phyloP scores from a whole-genome alignment of 225 moss, liverwort and hornwort genomes.

The Marchantia polymorpha region DNA sequence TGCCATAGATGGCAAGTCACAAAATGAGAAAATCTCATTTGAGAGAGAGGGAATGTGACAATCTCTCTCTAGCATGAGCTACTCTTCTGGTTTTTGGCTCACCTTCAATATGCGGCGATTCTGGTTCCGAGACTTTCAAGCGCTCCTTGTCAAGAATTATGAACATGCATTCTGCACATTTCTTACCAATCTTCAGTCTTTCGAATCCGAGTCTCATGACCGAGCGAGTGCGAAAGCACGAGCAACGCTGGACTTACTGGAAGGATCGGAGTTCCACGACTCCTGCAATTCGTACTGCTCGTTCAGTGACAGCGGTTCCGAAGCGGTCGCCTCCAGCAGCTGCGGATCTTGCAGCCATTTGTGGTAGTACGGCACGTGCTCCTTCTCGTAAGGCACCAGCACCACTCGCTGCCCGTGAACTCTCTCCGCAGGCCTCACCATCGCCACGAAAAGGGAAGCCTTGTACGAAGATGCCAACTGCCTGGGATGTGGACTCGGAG shows the following conservation, averaged over 20 bases:
- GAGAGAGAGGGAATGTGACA: no score
- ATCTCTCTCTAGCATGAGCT: background rate
- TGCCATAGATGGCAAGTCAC: background rate
- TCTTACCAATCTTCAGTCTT: background rate
- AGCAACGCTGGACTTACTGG: conserved; percentile 19
- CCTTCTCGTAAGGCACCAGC: conserved; percentile 41
- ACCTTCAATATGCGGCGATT: conserved; percentile 37
- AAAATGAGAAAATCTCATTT: no score
- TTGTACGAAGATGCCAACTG: no score
- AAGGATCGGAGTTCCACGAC: conserved; percentile 46
- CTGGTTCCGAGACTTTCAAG: conserved; percentile 18
- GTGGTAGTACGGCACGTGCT: conserved; percentile 43
- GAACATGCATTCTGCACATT: conserved; percentile 47
- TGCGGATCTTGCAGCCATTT: conserved; percentile 42
- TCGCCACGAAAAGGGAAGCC: background rate
- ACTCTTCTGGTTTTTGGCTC: background rate
- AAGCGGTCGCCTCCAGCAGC: conserved; percentile 39
- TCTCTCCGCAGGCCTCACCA: conserved; percentile 35
- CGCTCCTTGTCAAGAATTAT: conserved; percentile 44
- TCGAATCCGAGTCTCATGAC: background rate
- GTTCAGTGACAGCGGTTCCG: conserved; percentile 35
- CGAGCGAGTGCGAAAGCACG: background rate
- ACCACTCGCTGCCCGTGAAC: conserved; percentile 34
- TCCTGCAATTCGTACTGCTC: conserved; percentile 41
- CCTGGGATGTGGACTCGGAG: background rate